A percentile compares a stretch with the other conserved stretches of the same genome.
phyloP scores from a whole-genome alignment of 345 rosid genomes.

The rapeseed (Brassica napus) region Da-Ae NC_063437.1:17337501-17338000 shows the following conservation, averaged over 20 bases:
- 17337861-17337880: slow-evolving; percentile 21
- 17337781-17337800: slow-evolving; percentile 93
- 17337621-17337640: slow-evolving; percentile 10
- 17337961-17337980: slow-evolving; percentile 90
- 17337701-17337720: slow-evolving; percentile 45
- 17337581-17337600: no score
- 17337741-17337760: slow-evolving; percentile 24
- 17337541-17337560: no score
- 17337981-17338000: slow-evolving; percentile 50
- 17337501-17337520: no score
- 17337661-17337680: slow-evolving; percentile 66
- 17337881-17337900: slow-evolving; percentile 4
- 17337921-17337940: slow-evolving; percentile 93
- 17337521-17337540: no score
- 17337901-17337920: slow-evolving; percentile 41
- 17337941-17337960: slow-evolving; percentile 97
- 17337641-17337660: slow-evolving; percentile 54
- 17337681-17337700: slow-evolving; percentile 38
- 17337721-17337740: slow-evolving; percentile 29
- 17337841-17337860: background rate
- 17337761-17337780: slow-evolving; percentile 56
- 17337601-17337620: no score
- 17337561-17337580: no score
- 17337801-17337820: slow-evolving; percentile 92
- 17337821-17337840: slow-evolving; percentile 93